Evolutionary conservation across 257 asterid genomes (phyloP).

Genomic region (Nicotiana knightiana): DNA sequence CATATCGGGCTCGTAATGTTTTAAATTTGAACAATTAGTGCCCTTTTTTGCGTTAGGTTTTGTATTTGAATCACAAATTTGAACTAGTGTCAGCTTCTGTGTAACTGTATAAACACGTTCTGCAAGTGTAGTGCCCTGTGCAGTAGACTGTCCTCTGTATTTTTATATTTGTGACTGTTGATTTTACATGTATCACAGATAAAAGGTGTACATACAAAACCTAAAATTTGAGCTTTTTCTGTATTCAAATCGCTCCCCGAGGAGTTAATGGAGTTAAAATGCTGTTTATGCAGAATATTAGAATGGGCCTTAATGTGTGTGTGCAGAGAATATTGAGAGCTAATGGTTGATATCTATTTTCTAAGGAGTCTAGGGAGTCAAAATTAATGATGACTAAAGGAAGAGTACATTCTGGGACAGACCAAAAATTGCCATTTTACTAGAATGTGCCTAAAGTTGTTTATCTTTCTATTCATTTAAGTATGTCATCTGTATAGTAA

Average conservation of each 20-base stretch:
- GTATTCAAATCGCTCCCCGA: neutral
- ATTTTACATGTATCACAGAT: neutral
- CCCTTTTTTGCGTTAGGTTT: neutral
- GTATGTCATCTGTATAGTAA: neutral
- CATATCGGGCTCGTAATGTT: neutral
- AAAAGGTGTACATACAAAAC: neutral
- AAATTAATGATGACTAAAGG: neutral
- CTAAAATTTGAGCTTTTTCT: too few species aligned
- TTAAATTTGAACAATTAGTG: neutral
- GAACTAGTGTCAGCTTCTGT: neutral
- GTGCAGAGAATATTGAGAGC: too few species aligned
- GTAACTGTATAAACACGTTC: neutral
- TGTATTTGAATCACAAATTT: neutral
- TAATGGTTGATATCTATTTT: too few species aligned
- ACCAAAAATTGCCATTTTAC: neutral
- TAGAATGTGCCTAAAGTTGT: neutral
- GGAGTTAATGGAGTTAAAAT: neutral
- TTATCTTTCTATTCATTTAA: neutral
- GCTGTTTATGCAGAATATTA: neutral
- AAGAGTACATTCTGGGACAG: too few species aligned
- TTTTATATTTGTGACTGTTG: neutral
- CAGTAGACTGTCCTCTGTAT: neutral
- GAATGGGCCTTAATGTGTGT: too few species aligned
- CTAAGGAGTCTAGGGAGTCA: neutral
- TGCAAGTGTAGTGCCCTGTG: neutral